Evolutionary conservation across 805 yeast genomes (phyloP), one percentile per base, ranked within the genome.

Genomic region (Saccharomycopsis sp.): DNA sequence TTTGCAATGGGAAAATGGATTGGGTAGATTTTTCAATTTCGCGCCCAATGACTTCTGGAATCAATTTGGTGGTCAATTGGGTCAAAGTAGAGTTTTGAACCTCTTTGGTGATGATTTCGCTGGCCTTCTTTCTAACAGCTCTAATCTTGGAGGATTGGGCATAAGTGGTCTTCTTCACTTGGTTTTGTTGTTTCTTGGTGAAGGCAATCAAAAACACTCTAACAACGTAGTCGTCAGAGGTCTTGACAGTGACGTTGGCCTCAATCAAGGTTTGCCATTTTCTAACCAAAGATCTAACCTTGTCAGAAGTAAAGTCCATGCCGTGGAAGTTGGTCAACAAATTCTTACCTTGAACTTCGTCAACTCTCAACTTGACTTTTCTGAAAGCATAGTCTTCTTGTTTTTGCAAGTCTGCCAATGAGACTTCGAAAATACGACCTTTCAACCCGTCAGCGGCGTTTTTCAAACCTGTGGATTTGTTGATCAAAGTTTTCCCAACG

Each of bases 291-390:
- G 96, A 88, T 75, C 94, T 85, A 66, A 89, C 75, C 77, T 89
- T 89, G 76, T 88, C 96, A 55, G 94, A 75, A 63, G 97, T 88
- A 81, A 89, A 88, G 76, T 87, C 94, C 71, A 89, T 71, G 63
- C 97, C 97, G 78, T 88, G 96, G 94, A 88, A 89, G 94, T 89
- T 89, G 77, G 97, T 88, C 68, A 88, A 77, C 64, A 88, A 77
- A 81, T 88, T 87, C 76, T 86, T 85, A 74, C 96, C 97, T 75
- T 89, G 96, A 59, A 88, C 95, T 75, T 89, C 97, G 63, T 88
- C 97, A 60, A 89, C 95, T 75, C 96, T 87, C 72, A 89, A 84
- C 73, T 82, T 85, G 65, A 89, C 74, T 75, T 89, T 87, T 80
- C 94, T 89, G 85, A 80, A 82, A 53, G 96, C 80, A 79, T 88